A percentile compares a stretch with the other conserved stretches of the same genome.
phyloP scores from a whole-genome alignment of 176 grass and related monocot genomes.

The Aegilops longissima region DNA sequence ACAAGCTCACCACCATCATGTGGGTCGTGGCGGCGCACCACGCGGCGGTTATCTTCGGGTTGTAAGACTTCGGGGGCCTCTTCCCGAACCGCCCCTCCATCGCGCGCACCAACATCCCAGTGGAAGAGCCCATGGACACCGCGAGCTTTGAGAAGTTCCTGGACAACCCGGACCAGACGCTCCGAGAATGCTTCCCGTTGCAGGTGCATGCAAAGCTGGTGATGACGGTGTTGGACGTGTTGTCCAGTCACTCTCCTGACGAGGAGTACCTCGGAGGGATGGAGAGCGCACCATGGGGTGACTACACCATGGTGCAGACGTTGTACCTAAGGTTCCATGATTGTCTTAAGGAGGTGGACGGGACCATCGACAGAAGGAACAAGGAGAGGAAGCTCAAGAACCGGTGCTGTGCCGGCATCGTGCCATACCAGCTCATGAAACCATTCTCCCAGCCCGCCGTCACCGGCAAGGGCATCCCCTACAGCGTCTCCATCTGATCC shows the following conservation, averaged over 20 bases:
- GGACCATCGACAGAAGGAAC: conserved; percentile 54
- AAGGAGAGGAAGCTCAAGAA: conserved; percentile 52
- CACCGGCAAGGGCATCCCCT: conserved; percentile 70
- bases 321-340: conserved; percentile 25
- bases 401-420: conserved; percentile 52
- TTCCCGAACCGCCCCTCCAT: conserved; percentile 51
- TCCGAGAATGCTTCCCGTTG: conserved; percentile 49
- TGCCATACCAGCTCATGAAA: conserved; percentile 75
- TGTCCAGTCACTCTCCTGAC: conserved; percentile 72
- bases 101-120: conserved; percentile 65
- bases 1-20: too few species aligned
- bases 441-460: conserved; percentile 48
- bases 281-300: conserved; percentile 44
- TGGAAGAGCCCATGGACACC: too few species aligned
- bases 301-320: conserved; percentile 31
- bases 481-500: conserved; percentile 60
- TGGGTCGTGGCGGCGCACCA: too few species aligned
- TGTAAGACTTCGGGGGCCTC: too few species aligned
- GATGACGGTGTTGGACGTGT: conserved; percentile 57
- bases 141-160: conserved; percentile 26
- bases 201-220: conserved; percentile 69
- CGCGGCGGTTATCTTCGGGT: too few species aligned
- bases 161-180: conserved; percentile 46
- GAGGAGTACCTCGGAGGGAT: conserved; percentile 75
- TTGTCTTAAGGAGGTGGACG: conserved; percentile 54